Evolutionary conservation across 176 grass and related monocot genomes (phyloP), one percentile per base, ranked within the genome.

Genomic region (Guadua angustifolia): DNA sequence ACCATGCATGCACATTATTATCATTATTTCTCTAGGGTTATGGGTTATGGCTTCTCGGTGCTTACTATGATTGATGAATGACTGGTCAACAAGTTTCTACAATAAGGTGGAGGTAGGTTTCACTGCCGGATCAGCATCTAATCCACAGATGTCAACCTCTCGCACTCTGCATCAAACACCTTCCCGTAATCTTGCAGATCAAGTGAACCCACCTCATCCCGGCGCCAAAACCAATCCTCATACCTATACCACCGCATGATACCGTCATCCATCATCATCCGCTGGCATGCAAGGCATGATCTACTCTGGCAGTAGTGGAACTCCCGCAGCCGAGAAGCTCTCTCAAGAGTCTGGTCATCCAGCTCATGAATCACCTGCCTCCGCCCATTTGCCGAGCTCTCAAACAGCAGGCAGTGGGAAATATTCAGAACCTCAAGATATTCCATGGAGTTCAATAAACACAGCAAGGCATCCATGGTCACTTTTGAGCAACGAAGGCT

Each of bases 181-280:
- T 65, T 94, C 49, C 93, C 96, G 43, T 90, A 98, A 53, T 91
- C 87, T 18, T 90, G 86, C 83, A 99, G 59, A 82, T 99, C 88
- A 79, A 99, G 93, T 39, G 93, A 94, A 25, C 65, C 82, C 55
- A 94, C 91, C 88, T 99, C 96, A 77, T 99, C 96, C 1, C 46
- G 85, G 21, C 96, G 91, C 96, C 96, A 99, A 60, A 95, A 95
- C 85, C 87, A 91, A 53, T 92, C 89, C 77, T 99, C 96, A 0
- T 99, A 99, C 55, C 89, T 85, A 53, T 99, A 95, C 96, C 96
- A 99, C 84, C 96, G 81, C 91, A 99, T 95, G 71, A 99, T 80
- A 24, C 96, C 96, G 40, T 99, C 96, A 71, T 99, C 96, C 24
- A 43, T 46, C 59, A 94, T 53, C 93, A 99, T 99, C 81, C 96